Conservation (phyloP, 176 grass and related monocot species). For the Oryza coarctata region DNA sequence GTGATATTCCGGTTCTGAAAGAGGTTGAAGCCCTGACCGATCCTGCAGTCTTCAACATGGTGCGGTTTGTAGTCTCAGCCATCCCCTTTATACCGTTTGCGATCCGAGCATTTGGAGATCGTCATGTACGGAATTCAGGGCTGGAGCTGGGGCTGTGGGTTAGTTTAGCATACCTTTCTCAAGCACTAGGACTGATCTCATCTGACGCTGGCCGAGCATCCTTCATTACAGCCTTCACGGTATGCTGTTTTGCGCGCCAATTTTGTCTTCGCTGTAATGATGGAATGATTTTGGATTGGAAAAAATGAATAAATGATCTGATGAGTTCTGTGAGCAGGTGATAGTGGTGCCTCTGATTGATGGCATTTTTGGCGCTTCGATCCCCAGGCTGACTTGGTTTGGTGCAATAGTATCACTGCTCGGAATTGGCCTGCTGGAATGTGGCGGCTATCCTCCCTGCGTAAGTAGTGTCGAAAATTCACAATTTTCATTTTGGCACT, state of each 20-base stretch:
- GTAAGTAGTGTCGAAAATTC: slow-evolving; percentile 47
- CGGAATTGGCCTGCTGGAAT: slow-evolving; percentile 75
- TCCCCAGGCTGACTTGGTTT: slow-evolving; percentile 74
- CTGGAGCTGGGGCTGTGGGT: slow-evolving; percentile 84
- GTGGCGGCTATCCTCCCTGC: slow-evolving; percentile 79
- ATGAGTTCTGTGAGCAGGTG: slow-evolving; percentile 51
- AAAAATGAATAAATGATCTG: neutral
- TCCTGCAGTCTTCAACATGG: slow-evolving; percentile 83
- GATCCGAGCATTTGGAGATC: slow-evolving; percentile 42
- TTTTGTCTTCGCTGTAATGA: neutral
- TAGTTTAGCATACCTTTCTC: slow-evolving; percentile 75
- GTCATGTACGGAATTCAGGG: slow-evolving; percentile 50
- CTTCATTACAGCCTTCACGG: slow-evolving; percentile 85
- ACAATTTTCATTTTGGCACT: neutral
- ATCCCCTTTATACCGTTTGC: slow-evolving; percentile 72
- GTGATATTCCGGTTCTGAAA: slow-evolving; percentile 96
- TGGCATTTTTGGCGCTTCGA: slow-evolving; percentile 66
- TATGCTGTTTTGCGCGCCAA: slow-evolving; percentile 26
- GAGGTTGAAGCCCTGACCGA: slow-evolving; percentile 86
- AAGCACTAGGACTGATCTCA: slow-evolving; percentile 79
- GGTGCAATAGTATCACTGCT: slow-evolving; percentile 63
- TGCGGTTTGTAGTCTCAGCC: slow-evolving; percentile 69
- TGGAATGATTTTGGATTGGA: neutral
- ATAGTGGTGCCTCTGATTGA: slow-evolving; percentile 89
- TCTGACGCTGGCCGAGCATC: slow-evolving; percentile 87